Evolutionary conservation across 2,329 filamentous ascomycete species (phyloP).

Genomic region (Ophiostoma sp.): DNA sequence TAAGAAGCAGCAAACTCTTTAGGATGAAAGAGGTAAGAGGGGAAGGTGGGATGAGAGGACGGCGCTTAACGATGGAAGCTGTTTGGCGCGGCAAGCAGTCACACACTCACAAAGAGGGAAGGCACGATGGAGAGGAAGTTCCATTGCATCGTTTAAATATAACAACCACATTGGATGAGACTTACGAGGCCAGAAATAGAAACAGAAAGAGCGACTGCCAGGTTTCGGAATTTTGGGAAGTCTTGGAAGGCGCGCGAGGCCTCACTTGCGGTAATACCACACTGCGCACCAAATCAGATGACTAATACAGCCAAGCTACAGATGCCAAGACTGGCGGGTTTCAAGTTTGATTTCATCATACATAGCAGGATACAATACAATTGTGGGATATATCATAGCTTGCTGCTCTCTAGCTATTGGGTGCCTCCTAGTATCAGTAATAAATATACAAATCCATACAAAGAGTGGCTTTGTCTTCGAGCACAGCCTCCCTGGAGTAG

Average conservation of each 20-base stretch:
- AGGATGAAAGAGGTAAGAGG: constrained; percentile 5
- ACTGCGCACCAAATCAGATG: not conserved
- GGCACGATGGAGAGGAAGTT: not conserved
- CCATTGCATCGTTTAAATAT: constrained; percentile 8
- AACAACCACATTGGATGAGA: not conserved
- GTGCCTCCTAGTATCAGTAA: not conserved
- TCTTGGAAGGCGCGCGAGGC: constrained; percentile 14
- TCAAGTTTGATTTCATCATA: not conserved
- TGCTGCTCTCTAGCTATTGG: not conserved
- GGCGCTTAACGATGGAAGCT: constrained; percentile 26
- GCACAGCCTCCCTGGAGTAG: not conserved
- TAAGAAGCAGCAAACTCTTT: constrained; percentile 4
- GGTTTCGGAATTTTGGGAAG: not conserved
- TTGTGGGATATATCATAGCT: not conserved
- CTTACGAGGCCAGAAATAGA: not conserved
- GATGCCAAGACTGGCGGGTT: not conserved
- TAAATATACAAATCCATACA: not conserved
- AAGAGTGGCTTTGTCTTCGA: not conserved
- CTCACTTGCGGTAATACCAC: not conserved
- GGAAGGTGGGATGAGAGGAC: constrained; percentile 15
- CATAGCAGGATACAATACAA: not conserved
- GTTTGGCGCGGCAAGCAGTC: constrained; percentile 25
- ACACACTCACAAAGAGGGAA: not conserved
- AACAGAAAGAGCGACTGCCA: not conserved
- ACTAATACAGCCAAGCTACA: not conserved